phyloP scores from a whole-genome alignment of 345 rosid species.

The Lepidium sativum region DNA sequence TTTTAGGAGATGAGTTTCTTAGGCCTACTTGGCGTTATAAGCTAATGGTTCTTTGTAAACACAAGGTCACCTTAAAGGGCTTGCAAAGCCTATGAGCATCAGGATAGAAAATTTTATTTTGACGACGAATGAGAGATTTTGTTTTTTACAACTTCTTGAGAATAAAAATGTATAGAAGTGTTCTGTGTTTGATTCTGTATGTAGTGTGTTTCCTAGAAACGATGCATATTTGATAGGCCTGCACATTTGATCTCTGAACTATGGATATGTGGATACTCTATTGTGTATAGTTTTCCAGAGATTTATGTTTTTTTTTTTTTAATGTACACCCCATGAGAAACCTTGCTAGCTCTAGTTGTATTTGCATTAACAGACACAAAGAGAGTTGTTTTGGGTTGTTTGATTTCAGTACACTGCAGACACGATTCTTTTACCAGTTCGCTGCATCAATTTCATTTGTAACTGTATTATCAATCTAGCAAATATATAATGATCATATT shows the following conservation, averaged over 20 bases:
- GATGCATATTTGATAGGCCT: neutral
- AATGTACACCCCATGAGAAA: neutral
- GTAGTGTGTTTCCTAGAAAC: neutral
- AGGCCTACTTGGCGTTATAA: neutral
- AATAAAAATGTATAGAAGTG: neutral
- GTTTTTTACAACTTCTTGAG: neutral
- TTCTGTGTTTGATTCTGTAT: neutral
- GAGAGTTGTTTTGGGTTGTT: neutral
- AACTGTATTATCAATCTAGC: neutral
- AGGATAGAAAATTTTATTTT: neutral
- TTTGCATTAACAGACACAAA: neutral
- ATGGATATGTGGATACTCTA: neutral
- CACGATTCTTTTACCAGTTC: neutral
- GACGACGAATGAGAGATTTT: neutral
- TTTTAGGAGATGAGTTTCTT: neutral
- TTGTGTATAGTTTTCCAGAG: neutral
- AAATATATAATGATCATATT: neutral
- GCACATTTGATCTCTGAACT: neutral
- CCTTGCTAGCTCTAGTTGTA: neutral
- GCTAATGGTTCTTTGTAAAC: neutral
- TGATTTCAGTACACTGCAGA: neutral
- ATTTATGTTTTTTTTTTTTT: neutral
- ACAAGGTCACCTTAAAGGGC: neutral
- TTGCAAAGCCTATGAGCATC: neutral
- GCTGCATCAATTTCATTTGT: neutral